These are phyloP conservation scores for Nitzschia inconspicua DNA, from an alignment of 108 stramenopile species.

Conservation along the genomic window DNA sequence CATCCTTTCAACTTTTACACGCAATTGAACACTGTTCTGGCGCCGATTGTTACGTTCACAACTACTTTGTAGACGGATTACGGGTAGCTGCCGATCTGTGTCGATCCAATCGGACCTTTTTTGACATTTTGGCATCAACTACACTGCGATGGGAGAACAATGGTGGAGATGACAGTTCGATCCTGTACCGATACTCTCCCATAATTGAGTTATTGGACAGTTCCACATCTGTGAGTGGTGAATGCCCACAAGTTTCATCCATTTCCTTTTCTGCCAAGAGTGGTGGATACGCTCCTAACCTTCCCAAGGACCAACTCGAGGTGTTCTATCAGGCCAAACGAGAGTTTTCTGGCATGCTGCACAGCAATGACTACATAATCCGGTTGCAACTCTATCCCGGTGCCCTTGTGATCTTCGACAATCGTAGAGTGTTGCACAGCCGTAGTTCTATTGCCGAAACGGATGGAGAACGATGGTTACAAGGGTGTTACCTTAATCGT, in stretches of 20 bases:
- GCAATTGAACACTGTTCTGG: too few relatives aligned
- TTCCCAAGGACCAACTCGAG: not conserved
- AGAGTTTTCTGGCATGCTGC: not conserved
- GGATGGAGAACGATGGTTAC: too few relatives aligned
- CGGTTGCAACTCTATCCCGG: constrained; percentile 4
- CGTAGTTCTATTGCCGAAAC: too few relatives aligned
- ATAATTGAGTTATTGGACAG: too few relatives aligned
- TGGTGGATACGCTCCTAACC: not conserved
- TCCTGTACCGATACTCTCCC: constrained; percentile 1
- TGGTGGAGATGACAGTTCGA: not conserved
- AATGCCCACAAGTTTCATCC: not conserved
- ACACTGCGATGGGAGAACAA: constrained; percentile 2
- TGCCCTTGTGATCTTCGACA: not conserved
- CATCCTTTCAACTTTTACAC: too few relatives aligned
- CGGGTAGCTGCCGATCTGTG: not conserved
- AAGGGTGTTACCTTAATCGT: too few relatives aligned
- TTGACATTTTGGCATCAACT: not conserved
- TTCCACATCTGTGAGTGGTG: too few relatives aligned
- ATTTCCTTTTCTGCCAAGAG: not conserved
- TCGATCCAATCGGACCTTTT: not conserved
- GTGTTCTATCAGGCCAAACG: not conserved
- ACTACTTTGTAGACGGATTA: too few relatives aligned
- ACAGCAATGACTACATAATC: not conserved
- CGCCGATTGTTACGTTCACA: too few relatives aligned
- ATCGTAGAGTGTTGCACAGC: too few relatives aligned